Conservation (phyloP, 2,329 filamentous ascomycete genomes). For the Clonostachys rhizophaga region DNA sequence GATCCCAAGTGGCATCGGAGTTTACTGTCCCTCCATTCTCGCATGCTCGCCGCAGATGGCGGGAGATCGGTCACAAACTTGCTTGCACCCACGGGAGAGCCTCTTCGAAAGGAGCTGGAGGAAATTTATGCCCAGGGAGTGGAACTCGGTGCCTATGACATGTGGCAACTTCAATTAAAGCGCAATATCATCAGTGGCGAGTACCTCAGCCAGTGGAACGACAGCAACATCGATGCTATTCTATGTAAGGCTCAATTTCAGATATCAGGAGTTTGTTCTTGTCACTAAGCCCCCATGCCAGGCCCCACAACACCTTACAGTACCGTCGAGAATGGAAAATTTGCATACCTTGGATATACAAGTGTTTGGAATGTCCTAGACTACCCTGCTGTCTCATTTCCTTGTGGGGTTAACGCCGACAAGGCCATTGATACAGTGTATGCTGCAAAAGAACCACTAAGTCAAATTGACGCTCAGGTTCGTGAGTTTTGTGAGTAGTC, state of each 20-base stretch:
- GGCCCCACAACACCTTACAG: not conserved
- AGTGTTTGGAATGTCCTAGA: not conserved
- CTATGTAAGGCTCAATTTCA: constrained; percentile 18
- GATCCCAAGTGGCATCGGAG: constrained; percentile 26
- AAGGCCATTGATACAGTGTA: constrained; percentile 23
- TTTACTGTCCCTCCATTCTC: constrained; percentile 27
- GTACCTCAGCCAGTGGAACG: not conserved
- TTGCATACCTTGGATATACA: constrained; percentile 31
- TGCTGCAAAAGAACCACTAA: not conserved
- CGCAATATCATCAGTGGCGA: constrained; percentile 36
- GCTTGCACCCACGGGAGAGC: constrained; percentile 15
- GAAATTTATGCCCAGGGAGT: constrained; percentile 24
- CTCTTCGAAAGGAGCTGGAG: constrained; percentile 16
- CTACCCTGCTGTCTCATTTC: constrained; percentile 18
- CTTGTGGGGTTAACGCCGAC: constrained; percentile 21
- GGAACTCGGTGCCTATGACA: constrained; percentile 28
- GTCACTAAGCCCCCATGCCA: not conserved
- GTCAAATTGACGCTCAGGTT: constrained; percentile 9
- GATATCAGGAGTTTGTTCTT: too few species aligned
- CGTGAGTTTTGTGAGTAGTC: constrained; percentile 12
- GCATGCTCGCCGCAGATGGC: constrained; percentile 45
- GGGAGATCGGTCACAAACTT: constrained; percentile 18
- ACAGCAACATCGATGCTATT: constrained; percentile 52
- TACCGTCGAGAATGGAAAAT: not conserved
- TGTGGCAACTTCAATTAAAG: constrained; percentile 43